phyloP scores from a whole-genome alignment of 139 green algal species.

The Chlorella sp. region DNA sequence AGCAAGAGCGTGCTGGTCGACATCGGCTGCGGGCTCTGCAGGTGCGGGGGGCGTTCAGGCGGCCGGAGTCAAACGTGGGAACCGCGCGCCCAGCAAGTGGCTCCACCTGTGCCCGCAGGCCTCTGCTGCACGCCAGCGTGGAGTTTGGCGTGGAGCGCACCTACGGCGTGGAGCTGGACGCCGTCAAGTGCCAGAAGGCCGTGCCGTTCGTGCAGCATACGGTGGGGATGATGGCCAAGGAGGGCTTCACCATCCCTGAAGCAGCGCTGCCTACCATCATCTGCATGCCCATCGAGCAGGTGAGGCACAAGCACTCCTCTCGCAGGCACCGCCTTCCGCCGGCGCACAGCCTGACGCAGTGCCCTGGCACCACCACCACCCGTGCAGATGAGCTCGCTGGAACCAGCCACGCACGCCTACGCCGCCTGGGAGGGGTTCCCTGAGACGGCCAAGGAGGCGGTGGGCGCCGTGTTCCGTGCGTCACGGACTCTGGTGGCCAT shows the following conservation, averaged over 20 bases:
- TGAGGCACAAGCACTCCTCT: conserved; percentile 12
- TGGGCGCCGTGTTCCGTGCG: conserved; percentile 67
- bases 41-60: no score
- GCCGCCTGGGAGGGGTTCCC: conserved; percentile 88
- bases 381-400: conserved; percentile 34
- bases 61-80: no score
- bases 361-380: neutral
- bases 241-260: neutral
- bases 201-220: conserved; percentile 55
- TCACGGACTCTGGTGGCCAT: conserved; percentile 21
- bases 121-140: conserved; percentile 75
- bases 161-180: conserved; percentile 76
- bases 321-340: neutral
- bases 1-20: conserved; percentile 60
- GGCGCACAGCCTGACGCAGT: no score
- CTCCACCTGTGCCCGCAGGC: conserved; percentile 33
- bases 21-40: conserved; percentile 77
- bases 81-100: neutral
- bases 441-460: conserved; percentile 47
- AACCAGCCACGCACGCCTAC: conserved; percentile 75
- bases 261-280: conserved; percentile 33
- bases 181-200: conserved; percentile 80
- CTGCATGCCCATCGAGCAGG: conserved; percentile 60
- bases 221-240: conserved; percentile 24
- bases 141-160: conserved; percentile 28